phyloP scores from a whole-genome alignment of 441 rosid species.

The Euphorbia corollata region DNA sequence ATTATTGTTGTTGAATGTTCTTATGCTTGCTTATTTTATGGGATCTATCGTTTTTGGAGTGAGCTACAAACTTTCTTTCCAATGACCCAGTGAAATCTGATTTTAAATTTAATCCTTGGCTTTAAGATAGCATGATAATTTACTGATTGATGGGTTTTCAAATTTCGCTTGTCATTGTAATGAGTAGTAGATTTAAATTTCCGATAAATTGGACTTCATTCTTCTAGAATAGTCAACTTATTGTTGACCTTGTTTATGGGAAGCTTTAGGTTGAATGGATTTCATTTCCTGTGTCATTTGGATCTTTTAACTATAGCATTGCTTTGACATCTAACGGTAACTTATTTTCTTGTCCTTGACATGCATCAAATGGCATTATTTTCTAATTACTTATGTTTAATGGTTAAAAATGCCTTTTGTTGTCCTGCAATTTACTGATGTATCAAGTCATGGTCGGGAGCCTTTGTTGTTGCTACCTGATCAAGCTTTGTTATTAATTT shows the following conservation, averaged over 20 bases:
- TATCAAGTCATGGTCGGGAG: neutral
- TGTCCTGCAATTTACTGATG: neutral
- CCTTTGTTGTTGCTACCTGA: neutral
- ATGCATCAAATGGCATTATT: neutral
- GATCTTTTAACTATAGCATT: neutral
- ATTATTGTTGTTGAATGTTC: conserved; percentile 2
- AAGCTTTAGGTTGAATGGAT: neutral
- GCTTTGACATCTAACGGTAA: neutral
- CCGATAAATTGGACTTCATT: neutral
- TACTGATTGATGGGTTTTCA: neutral
- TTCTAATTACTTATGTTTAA: neutral
- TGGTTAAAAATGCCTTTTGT: neutral
- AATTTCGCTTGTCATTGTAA: neutral
- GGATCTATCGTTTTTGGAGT: neutral
- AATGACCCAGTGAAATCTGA: neutral
- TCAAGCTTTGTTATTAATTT: neutral
- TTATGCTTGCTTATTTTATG: neutral
- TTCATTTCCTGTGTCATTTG: conserved; percentile 2
- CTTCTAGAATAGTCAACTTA: conserved; percentile 3
- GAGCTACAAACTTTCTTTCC: neutral
- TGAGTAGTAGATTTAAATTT: neutral
- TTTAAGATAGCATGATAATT: neutral
- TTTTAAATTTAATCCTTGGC: neutral
- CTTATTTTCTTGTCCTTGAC: neutral
- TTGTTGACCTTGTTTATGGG: neutral